Percentiles rank a stretch among this genome's conserved stretches.
phyloP scores from a whole-genome alignment of 169 alveolate species.

The Cryptosporidium ubiquitum region DNA sequence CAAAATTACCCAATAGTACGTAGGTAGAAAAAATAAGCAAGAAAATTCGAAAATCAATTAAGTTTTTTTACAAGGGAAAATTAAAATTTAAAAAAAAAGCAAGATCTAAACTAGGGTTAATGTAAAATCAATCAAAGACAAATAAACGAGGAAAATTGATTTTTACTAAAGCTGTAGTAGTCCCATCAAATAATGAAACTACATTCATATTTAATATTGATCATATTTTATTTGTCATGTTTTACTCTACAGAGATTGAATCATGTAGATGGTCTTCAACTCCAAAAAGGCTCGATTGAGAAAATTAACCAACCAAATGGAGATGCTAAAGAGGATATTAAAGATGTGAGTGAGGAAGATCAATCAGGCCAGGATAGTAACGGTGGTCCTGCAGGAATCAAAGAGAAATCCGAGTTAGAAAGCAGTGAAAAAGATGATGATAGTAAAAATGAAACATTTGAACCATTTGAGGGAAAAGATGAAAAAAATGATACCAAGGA shows the following conservation, averaged over 20 bases:
- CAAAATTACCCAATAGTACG: slow-evolving; percentile 29
- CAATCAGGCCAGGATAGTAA: neutral
- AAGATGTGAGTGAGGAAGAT: neutral
- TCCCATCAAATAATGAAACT: slow-evolving; percentile 7
- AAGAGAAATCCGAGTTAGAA: neutral
- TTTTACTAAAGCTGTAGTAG: neutral
- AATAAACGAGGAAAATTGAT: neutral
- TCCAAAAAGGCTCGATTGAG: neutral
- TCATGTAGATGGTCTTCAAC: neutral
- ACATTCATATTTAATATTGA: neutral
- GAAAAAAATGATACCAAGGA: neutral
- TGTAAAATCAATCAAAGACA: neutral
- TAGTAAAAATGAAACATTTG: neutral
- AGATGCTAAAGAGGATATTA: neutral
- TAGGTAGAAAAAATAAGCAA: neutral
- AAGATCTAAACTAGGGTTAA: neutral
- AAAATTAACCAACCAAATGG: neutral
- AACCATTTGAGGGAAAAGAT: neutral
- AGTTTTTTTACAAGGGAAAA: neutral
- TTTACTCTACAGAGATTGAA: neutral
- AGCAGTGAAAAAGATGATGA: neutral
- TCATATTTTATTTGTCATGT: slow-evolving; percentile 2
- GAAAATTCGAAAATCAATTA: neutral
- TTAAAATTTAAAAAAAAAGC: neutral
- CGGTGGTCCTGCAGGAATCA: neutral